A percentile compares a stretch with the other conserved stretches of the same genome.
These are phyloP conservation scores for Trichosporon ovoides DNA, from an alignment of 1,284 basidiomycete genomes.

Conservation along the genomic window DNA sequence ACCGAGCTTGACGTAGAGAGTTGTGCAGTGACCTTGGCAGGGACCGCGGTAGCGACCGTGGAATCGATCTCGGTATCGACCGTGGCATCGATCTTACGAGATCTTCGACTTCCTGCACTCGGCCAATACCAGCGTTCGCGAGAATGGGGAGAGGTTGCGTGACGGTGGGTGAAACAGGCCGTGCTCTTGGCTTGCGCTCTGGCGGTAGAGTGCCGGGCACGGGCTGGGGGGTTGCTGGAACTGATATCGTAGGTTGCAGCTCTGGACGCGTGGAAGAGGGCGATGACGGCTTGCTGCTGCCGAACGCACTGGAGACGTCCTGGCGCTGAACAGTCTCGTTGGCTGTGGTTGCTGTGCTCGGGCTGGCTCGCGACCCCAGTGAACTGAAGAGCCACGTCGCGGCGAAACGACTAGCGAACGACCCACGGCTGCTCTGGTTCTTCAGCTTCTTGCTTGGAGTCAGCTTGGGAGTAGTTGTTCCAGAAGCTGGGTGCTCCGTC, in stretches of 20 bases:
- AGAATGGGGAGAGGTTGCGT: conserved; percentile 41
- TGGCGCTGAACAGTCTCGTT: conserved; percentile 32
- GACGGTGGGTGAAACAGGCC: too few relatives aligned
- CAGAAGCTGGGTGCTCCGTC: conserved; percentile 21
- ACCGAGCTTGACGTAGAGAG: conserved; percentile 19
- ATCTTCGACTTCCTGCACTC: conserved; percentile 27
- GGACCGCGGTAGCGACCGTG: conserved; percentile 15
- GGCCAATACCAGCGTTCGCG: conserved; percentile 10
- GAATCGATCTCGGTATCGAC: conserved; percentile 16
- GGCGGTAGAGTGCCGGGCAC: conserved; percentile 21
- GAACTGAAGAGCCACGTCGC: conserved; percentile 40
- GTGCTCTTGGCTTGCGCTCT: conserved; percentile 22
- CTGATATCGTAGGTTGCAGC: conserved; percentile 10
- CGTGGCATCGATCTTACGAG: conserved; percentile 13
- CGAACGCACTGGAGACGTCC: conserved; percentile 28
- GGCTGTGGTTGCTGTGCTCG: conserved; percentile 36
- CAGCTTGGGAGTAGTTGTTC: conserved; percentile 36
- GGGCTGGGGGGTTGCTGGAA: conserved; percentile 20
- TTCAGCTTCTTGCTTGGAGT: conserved; percentile 36
- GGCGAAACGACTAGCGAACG: conserved; percentile 37
- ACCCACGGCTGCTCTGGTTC: conserved; percentile 37
- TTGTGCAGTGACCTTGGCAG: conserved; percentile 17
- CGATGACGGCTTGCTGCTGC: conserved; percentile 9
- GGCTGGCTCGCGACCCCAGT: conserved; percentile 31
- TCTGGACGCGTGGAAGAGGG: background rate